phyloP scores from a whole-genome alignment of 2,329 filamentous ascomycete genomes.

The Calonectria hongkongensis region DNA sequence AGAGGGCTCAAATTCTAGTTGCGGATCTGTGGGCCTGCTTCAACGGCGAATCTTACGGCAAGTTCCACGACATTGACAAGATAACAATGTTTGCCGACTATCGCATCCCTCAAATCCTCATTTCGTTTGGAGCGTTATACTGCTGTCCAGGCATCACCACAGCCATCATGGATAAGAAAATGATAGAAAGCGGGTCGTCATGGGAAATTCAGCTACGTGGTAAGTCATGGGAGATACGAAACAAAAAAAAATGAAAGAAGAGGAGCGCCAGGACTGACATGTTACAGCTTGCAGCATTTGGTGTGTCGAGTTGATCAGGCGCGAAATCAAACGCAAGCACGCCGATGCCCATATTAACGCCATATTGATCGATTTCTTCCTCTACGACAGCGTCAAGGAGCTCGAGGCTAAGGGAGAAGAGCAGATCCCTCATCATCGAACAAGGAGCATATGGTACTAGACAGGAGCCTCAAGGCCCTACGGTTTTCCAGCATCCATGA shows the following conservation, averaged over 20 bases:
- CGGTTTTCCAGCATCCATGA: slow-evolving; percentile 35
- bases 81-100: slow-evolving; percentile 99
- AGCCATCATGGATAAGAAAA: slow-evolving; percentile 78
- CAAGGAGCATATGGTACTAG: slow-evolving; percentile 95
- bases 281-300: slow-evolving; percentile 89
- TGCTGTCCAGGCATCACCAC: slow-evolving; percentile 88
- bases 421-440: slow-evolving; percentile 85
- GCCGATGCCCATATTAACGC: slow-evolving; percentile 86
- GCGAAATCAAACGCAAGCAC: slow-evolving; percentile 85
- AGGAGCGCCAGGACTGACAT: slow-evolving; percentile 36
- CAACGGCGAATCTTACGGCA: slow-evolving; percentile 84
- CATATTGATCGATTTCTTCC: slow-evolving; percentile 96
- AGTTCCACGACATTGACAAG: slow-evolving; percentile 92
- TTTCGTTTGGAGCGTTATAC: slow-evolving; percentile 86
- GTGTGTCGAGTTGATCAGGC: slow-evolving; percentile 91
- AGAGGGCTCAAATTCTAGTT: slow-evolving; percentile 95
- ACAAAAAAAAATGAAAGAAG: neutral
- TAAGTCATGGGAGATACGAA: slow-evolving; percentile 57
- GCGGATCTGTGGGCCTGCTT: slow-evolving; percentile 99
- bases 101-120: slow-evolving; percentile 93
- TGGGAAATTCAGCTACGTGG: slow-evolving; percentile 94
- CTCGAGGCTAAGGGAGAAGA: slow-evolving; percentile 79
- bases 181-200: slow-evolving; percentile 81
- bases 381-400: slow-evolving; percentile 96
- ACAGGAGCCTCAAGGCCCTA: slow-evolving; percentile 38